Evolutionary conservation across 306 rosid genomes (phyloP).

Genomic region (Luffa acutangula): DNA sequence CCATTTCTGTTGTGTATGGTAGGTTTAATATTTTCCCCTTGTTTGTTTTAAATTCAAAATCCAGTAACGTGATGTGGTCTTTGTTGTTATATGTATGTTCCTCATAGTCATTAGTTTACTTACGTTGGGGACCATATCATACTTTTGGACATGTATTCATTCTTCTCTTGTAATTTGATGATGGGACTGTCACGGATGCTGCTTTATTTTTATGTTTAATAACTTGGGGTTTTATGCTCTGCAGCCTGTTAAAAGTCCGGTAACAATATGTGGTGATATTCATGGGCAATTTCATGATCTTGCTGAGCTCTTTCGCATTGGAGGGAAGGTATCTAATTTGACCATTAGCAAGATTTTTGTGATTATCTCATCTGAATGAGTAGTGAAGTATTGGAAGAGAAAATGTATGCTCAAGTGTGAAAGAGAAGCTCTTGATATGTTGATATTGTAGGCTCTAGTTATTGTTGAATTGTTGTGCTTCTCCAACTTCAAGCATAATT

Average conservation of each 20-base stretch:
- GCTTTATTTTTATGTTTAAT: not conserved
- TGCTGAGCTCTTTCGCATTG: conserved; percentile 94
- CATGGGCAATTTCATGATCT: conserved; percentile 98
- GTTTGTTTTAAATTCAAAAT: not conserved
- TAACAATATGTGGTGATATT: conserved; percentile 93
- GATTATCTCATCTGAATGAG: not conserved
- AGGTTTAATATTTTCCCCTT: not conserved
- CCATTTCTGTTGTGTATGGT: not conserved
- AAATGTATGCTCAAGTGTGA: not conserved
- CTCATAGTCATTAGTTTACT: not conserved
- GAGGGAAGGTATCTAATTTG: conserved; percentile 69
- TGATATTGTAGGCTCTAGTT: not conserved
- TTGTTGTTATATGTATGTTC: not conserved
- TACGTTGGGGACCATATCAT: not conserved
- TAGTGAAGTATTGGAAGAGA: not conserved
- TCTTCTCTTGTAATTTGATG: not conserved
- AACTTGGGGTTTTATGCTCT: conserved; percentile 11
- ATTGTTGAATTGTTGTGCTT: not conserved
- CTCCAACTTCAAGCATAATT: not conserved
- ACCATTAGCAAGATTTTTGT: not conserved
- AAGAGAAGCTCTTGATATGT: conserved; percentile 2
- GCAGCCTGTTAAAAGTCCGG: conserved; percentile 97
- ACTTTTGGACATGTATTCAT: not conserved
- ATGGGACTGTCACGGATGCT: not conserved
- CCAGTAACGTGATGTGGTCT: not conserved